Conservation (phyloP, 257 asterid species). For the Schizonepeta tenuifolia region DNA sequence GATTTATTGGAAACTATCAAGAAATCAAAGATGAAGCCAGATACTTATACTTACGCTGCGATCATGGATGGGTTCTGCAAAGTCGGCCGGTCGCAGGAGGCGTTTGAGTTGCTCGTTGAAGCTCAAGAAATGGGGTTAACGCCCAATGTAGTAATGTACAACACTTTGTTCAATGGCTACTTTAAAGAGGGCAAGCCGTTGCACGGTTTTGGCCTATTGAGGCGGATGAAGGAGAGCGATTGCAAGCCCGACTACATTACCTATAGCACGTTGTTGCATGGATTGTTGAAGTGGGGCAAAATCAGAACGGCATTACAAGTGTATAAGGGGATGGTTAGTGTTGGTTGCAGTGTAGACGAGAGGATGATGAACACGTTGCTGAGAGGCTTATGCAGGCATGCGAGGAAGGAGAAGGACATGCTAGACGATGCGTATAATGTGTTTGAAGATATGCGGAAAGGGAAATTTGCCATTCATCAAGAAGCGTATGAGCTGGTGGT, state of each 20-base stretch:
- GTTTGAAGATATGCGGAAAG: conserved; percentile 53
- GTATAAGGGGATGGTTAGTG: conserved; percentile 53
- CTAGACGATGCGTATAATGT: conserved; percentile 45
- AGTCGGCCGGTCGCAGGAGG: conserved; percentile 80
- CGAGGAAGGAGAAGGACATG: conserved; percentile 47
- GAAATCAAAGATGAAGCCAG: conserved; percentile 52
- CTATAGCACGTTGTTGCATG: conserved; percentile 73
- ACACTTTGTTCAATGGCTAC: conserved; percentile 72
- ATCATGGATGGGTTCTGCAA: conserved; percentile 85
- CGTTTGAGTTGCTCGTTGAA: conserved; percentile 62
- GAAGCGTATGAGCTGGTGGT: conserved; percentile 53
- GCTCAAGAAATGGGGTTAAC: conserved; percentile 51
- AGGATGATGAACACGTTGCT: conserved; percentile 77
- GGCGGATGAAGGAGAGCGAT: conserved; percentile 51
- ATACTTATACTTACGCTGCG: conserved; percentile 69
- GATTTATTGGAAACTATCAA: conserved; percentile 51
- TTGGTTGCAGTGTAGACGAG: conserved; percentile 55
- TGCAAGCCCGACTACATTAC: conserved; percentile 67
- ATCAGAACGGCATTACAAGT: conserved; percentile 44
- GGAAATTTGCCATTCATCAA: conserved; percentile 34
- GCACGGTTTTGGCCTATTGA: conserved; percentile 57
- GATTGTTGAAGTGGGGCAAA: conserved; percentile 78
- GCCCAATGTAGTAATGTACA: conserved; percentile 66
- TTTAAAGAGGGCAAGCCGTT: conserved; percentile 79
- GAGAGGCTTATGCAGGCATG: conserved; percentile 67